Evolutionary conservation across 768 basidiomycete species (phyloP).

Genomic region (Peribolospora baueri): DNA sequence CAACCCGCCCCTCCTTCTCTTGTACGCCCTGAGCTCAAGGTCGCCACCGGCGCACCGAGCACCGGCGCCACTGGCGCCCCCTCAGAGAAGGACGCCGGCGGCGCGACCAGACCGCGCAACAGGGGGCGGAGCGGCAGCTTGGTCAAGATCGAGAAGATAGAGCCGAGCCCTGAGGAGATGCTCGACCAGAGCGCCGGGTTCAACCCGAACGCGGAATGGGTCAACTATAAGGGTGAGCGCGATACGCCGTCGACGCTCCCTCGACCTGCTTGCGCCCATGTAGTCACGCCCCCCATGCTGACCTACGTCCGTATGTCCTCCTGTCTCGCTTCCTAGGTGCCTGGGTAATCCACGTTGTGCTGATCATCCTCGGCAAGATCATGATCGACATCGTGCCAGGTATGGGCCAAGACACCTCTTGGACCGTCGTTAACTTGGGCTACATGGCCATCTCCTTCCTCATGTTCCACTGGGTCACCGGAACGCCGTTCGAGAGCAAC

Average conservation of each 20-base stretch:
- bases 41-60: no score
- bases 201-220: constrained; percentile 79
- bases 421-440: constrained; percentile 74
- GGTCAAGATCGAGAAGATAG: no score
- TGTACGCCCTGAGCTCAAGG: no score
- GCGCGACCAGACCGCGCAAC: no score
- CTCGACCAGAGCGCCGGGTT: constrained; percentile 56
- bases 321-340: constrained; percentile 35
- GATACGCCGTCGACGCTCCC: background rate
- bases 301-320: background rate
- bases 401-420: constrained; percentile 78
- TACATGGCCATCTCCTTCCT: constrained; percentile 91
- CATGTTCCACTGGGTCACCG: constrained; percentile 97
- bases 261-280: background rate
- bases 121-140: no score
- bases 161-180: constrained; percentile 27
- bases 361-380: constrained; percentile 73
- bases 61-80: no score
- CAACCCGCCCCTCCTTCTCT: no score
- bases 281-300: background rate
- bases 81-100: no score
- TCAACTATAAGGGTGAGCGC: constrained; percentile 59
- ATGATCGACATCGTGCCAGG: constrained; percentile 82
- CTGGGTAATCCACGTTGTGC: constrained; percentile 88
- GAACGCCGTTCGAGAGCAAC: constrained; percentile 77